Conservation (phyloP, 257 asterid species). For the Coffea eugenioides region DNA sequence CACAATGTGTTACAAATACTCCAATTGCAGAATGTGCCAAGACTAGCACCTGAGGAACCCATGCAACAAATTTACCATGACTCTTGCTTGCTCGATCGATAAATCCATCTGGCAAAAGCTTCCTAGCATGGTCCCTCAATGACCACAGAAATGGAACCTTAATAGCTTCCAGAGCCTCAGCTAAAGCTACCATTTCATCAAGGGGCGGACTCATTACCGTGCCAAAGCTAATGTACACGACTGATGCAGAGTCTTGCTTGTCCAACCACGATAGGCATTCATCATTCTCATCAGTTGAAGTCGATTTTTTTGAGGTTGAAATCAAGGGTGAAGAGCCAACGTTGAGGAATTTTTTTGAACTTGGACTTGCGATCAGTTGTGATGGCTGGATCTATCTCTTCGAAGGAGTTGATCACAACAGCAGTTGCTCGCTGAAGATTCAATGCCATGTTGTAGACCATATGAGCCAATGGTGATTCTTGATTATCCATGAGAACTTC, state of each 20-base stretch:
- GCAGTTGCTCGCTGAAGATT: not conserved
- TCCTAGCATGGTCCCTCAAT: conserved; percentile 10
- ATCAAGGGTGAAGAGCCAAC: conserved; percentile 1
- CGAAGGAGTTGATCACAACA: conserved; percentile 10
- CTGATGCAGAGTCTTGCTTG: conserved; percentile 1
- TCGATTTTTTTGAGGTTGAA: not conserved
- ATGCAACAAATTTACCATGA: conserved; percentile 11
- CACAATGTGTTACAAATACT: conserved; percentile 18
- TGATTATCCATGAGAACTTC: conserved; percentile 8
- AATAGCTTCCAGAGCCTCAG: conserved; percentile 10
- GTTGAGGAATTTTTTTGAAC: conserved; percentile 7
- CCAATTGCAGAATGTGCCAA: conserved; percentile 13
- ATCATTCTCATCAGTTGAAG: no score
- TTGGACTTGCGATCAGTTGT: conserved; percentile 4
- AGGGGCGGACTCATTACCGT: conserved; percentile 2
- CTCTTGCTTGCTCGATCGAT: conserved; percentile 30
- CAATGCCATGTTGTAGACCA: conserved; percentile 5
- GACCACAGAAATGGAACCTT: conserved; percentile 13
- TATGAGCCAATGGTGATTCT: conserved; percentile 11
- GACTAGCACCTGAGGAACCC: conserved; percentile 22
- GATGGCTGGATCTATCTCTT: conserved; percentile 13
- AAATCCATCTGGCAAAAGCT: conserved; percentile 51
- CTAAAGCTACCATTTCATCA: not conserved
- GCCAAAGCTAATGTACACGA: conserved; percentile 14
- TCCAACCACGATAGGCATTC: conserved; percentile 7